phyloP scores from a whole-genome alignment of 2,329 filamentous ascomycete genomes.

The Fusarium pseudonygamai region DNA sequence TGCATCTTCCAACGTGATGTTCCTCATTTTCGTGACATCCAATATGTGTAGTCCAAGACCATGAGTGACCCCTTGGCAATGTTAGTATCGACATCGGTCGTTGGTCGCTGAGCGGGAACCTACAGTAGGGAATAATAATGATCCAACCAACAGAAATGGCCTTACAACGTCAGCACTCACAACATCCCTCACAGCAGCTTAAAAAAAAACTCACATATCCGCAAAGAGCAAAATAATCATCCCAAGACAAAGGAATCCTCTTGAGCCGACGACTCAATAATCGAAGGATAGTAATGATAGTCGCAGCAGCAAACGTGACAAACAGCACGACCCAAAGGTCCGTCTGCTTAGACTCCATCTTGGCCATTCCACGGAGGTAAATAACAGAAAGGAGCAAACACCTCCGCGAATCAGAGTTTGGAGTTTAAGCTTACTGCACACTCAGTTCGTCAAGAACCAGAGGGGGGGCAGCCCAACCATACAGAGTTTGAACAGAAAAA shows the following conservation, averaged over 20 bases:
- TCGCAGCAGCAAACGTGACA: slow-evolving; percentile 33
- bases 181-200: neutral
- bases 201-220: slow-evolving; percentile 16
- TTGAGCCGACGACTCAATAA: slow-evolving; percentile 32
- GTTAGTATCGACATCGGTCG: neutral
- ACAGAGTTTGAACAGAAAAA: neutral
- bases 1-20: neutral
- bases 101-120: neutral
- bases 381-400: neutral
- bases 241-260: slow-evolving; percentile 24
- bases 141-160: slow-evolving; percentile 27
- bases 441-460: slow-evolving; percentile 8
- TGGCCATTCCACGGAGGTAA: neutral
- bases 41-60: slow-evolving; percentile 30
- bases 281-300: slow-evolving; percentile 19
- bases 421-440: neutral
- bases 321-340: slow-evolving; percentile 27
- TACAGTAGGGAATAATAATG: slow-evolving; percentile 33
- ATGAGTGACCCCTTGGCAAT: slow-evolving; percentile 14
- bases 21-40: neutral
- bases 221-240: slow-evolving; percentile 36
- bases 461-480: neutral
- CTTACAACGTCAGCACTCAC: neutral
- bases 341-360: slow-evolving; percentile 23
- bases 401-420: neutral